phyloP scores from a whole-genome alignment of 345 rosid genomes.

The Trapa bicornis region DNA sequence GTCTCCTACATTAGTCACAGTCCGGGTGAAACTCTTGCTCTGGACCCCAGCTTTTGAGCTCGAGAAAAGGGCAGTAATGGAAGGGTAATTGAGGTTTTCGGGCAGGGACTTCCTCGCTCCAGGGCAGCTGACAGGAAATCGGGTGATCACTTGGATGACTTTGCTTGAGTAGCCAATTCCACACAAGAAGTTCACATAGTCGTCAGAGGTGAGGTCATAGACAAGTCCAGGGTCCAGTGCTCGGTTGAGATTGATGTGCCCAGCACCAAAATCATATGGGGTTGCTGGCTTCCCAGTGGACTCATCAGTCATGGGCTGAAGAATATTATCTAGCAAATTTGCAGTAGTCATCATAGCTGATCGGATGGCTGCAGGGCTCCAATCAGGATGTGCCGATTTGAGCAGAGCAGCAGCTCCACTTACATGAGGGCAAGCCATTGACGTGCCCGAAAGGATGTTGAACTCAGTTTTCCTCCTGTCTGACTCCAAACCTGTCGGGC shows the following conservation, averaged over 20 bases:
- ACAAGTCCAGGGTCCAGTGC: conserved; percentile 79
- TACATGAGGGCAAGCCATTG: conserved; percentile 79
- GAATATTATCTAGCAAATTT: conserved; percentile 33
- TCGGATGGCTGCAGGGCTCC: conserved; percentile 65
- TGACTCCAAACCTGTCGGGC: conserved; percentile 58
- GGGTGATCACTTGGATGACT: conserved; percentile 58
- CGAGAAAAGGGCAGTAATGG: conserved; percentile 53
- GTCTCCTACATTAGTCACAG: conserved; percentile 60
- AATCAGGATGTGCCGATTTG: conserved; percentile 64
- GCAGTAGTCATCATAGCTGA: conserved; percentile 89
- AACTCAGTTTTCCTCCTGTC: conserved; percentile 58
- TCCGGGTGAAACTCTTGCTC: conserved; percentile 40
- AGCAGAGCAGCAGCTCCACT: conserved; percentile 80
- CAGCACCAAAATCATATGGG: conserved; percentile 56
- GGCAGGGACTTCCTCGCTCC: conserved; percentile 36
- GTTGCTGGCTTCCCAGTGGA: conserved; percentile 52
- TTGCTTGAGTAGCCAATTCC: conserved; percentile 54
- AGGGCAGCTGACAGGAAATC: conserved; percentile 43
- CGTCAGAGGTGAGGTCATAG: conserved; percentile 49
- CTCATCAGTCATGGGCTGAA: conserved; percentile 46
- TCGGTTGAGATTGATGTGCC: conserved; percentile 50
- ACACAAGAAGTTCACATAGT: conserved; percentile 58
- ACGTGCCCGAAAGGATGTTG: conserved; percentile 72
- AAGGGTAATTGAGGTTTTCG: conserved; percentile 71
- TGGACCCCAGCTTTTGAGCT: conserved; percentile 22